Conservation (phyloP, 768 basidiomycete genomes). For the Dentipellis sp. region DNA sequence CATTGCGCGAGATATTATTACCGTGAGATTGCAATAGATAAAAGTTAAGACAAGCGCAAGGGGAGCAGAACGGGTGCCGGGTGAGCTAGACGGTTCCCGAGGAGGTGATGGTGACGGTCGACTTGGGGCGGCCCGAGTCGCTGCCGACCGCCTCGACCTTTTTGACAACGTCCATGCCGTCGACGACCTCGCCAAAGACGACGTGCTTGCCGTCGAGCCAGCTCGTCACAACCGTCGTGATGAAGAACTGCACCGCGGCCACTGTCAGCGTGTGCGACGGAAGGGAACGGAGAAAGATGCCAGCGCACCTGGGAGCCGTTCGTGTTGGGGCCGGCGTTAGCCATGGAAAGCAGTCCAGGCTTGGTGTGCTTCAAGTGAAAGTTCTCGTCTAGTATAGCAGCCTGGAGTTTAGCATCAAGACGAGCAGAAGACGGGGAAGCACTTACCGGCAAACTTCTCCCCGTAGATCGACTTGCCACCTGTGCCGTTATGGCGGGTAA, state of each 20-base stretch:
- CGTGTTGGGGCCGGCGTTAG: constrained; percentile 74
- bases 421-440: background rate
- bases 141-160: constrained; percentile 32
- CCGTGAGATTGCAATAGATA: too few species aligned
- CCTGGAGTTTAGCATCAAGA: background rate
- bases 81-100: constrained; percentile 39
- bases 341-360: constrained; percentile 65
- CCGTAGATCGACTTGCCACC: constrained; percentile 80
- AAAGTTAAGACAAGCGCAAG: too few species aligned
- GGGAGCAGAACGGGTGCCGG: too few species aligned
- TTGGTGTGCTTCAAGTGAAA: constrained; percentile 68
- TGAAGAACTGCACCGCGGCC: constrained; percentile 50
- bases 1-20: too few species aligned
- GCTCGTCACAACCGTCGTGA: constrained; percentile 68
- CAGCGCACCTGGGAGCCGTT: constrained; percentile 52
- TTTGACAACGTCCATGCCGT: constrained; percentile 49
- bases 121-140: constrained; percentile 29
- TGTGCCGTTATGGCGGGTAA: constrained; percentile 54
- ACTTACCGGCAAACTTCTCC: constrained; percentile 50
- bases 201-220: constrained; percentile 84
- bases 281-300: constrained; percentile 2
- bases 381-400: constrained; percentile 62
- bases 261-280: constrained; percentile 34
- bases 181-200: constrained; percentile 78
- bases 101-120: constrained; percentile 41